Conservation (phyloP, 352 stramenopile genomes). For the Phytophthora ohioensis region DNA sequence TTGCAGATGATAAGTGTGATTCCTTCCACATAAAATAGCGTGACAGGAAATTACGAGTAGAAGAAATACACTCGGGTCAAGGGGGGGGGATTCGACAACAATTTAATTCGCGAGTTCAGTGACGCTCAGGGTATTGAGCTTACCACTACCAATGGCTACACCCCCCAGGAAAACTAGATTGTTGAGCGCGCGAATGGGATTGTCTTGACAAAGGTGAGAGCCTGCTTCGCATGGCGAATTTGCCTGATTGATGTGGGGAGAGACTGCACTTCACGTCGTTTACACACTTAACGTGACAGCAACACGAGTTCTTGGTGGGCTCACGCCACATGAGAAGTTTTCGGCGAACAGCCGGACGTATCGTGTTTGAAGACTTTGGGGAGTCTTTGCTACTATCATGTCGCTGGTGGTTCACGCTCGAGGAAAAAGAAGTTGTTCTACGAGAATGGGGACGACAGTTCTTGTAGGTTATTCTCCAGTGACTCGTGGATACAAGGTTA, state of each 20-base stretch:
- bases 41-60: not conserved
- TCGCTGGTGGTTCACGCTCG: not conserved
- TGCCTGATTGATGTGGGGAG: slow-evolving; percentile 12
- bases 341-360: not conserved
- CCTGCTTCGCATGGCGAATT: slow-evolving; percentile 4
- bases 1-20: not conserved
- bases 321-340: slow-evolving; percentile 1
- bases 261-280: not conserved
- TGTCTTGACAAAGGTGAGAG: slow-evolving; percentile 4
- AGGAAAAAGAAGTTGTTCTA: not conserved
- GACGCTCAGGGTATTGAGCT: not conserved
- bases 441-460: not conserved
- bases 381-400: not conserved
- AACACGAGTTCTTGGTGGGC: not conserved
- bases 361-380: not conserved
- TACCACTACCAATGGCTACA: not conserved
- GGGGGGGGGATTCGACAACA: not conserved
- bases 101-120: not conserved
- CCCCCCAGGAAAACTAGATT: slow-evolving; percentile 7
- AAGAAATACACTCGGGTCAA: slow-evolving; percentile 6
- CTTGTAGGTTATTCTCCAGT: not conserved
- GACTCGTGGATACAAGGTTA: not conserved
- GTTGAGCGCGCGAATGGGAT: slow-evolving; percentile 13
- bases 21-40: not conserved
- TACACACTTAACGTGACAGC: slow-evolving; percentile 1